Percentiles rank a stretch among this genome's conserved stretches.
Conservation (phyloP, 345 rosid genomes). For the Schrenkiella parvula region DNA sequence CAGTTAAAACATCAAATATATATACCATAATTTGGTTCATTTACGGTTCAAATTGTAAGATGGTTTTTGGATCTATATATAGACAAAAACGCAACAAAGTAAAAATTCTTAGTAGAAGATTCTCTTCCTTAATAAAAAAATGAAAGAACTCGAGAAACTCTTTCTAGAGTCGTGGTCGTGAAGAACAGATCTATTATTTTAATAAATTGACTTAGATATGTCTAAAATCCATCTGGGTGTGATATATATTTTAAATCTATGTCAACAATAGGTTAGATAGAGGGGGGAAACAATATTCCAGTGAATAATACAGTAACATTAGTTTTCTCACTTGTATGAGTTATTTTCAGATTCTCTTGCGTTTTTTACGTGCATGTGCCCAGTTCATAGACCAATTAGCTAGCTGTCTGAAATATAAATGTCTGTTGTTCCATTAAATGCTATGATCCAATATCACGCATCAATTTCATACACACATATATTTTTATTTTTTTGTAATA, state of each 20-base stretch:
- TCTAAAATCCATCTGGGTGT: not conserved
- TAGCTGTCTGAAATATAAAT: conserved; percentile 30
- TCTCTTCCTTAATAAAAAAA: not conserved
- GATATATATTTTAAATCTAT: not conserved
- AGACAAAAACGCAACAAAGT: too few relatives aligned
- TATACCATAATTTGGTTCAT: not conserved
- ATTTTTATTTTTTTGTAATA: not conserved
- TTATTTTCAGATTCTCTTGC: not conserved
- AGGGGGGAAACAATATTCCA: not conserved
- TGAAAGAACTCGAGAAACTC: not conserved
- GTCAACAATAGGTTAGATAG: not conserved
- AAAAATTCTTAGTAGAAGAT: not conserved
- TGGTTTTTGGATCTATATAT: not conserved
- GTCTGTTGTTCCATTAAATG: conserved; percentile 26
- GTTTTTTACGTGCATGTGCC: conserved; percentile 14
- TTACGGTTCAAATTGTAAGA: not conserved
- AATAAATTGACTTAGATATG: not conserved
- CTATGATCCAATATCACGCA: not conserved
- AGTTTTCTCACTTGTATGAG: not conserved
- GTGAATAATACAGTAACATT: not conserved
- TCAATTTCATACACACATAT: not conserved
- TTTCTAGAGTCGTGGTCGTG: not conserved
- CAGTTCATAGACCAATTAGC: conserved; percentile 4
- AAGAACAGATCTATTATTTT: not conserved
- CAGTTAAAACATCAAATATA: not conserved